Evolutionary conservation across 768 basidiomycete genomes (phyloP), one percentile per base, ranked within the genome.

Genomic region (Leccinellum rugosiceps): DNA sequence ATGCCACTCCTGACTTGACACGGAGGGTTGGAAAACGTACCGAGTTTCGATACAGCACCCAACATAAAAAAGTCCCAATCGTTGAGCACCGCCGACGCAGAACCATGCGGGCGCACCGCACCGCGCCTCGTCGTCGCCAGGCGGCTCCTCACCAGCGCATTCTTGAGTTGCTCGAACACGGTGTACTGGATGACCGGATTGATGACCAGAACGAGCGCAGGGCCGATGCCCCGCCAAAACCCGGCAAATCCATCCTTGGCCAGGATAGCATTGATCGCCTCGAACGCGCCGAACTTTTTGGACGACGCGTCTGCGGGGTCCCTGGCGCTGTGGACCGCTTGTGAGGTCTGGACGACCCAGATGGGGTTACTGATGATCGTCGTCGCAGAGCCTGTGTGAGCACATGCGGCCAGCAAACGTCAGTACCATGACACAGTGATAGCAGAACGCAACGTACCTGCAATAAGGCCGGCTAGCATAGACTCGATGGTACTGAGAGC

Each of bases 151-250:
- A 94, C 75, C 57, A 98, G 67, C 35, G 83, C 64, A 65, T 95
- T 97, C 79, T 96, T 97, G 65, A 98, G 77, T 68, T 97, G 93
- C 73, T 99, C 96, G 61, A 98, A 98, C 44, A 74, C 84, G 19
- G 96, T 98, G 72, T 97, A 95, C 76, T 94, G 86, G 31, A 98
- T 80, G 31, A 99, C 90, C 15, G 96, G 96, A 73, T 99, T 99
- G 60, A 92, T 83, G 63, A 98, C 96, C 46, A 98, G 80, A 28
- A 94, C 80, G 50, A 99, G 77, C n/a, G 94, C 94, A 3, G 96
- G 94, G 1, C 93, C 92, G 38, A 99, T 82, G 14, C 96, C 96
- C 47, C 93, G 82, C 88, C 90, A 97, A 68, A 99, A 88, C 2
- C 87, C 95, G n/a, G 78, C 78, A 11, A 49, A 21, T 48, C 96